A percentile compares a stretch with the other conserved stretches of the same genome.
These are phyloP conservation scores for Colletotrichum sp. DNA, from an alignment of 2,329 filamentous ascomycete genomes.

Conservation along the genomic window DNA sequence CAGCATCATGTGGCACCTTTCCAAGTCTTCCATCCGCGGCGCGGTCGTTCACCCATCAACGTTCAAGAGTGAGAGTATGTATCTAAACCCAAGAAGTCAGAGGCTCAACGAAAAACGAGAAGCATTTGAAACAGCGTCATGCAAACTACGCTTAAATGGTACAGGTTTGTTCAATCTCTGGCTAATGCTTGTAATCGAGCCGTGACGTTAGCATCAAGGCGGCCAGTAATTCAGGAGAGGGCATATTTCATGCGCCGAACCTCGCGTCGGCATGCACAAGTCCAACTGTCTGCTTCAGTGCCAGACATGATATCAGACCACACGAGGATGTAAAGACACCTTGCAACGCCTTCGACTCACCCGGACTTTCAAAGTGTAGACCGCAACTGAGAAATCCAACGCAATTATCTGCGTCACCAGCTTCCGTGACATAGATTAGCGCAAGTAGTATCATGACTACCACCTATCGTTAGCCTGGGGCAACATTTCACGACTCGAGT, in stretches of 20 bases:
- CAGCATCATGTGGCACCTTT: neutral
- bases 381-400: neutral
- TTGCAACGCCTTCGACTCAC: neutral
- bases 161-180: neutral
- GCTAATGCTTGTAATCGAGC: neutral
- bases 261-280: neutral
- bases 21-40: neutral
- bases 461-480: too few relatives aligned
- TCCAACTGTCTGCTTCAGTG: neutral
- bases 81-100: neutral
- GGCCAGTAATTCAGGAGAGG: neutral
- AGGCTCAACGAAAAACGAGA: neutral
- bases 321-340: neutral
- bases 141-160: neutral
- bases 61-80: neutral
- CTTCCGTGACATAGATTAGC: neutral
- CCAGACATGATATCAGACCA: neutral
- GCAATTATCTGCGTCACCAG: neutral
- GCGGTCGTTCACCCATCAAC: neutral
- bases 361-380: neutral
- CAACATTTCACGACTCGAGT: neutral
- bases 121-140: neutral
- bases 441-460: neutral
- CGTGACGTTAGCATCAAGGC: neutral
- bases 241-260: neutral